Conservation (phyloP, 2,329 filamentous ascomycete genomes). For the Aspergillus vadensis region DNA sequence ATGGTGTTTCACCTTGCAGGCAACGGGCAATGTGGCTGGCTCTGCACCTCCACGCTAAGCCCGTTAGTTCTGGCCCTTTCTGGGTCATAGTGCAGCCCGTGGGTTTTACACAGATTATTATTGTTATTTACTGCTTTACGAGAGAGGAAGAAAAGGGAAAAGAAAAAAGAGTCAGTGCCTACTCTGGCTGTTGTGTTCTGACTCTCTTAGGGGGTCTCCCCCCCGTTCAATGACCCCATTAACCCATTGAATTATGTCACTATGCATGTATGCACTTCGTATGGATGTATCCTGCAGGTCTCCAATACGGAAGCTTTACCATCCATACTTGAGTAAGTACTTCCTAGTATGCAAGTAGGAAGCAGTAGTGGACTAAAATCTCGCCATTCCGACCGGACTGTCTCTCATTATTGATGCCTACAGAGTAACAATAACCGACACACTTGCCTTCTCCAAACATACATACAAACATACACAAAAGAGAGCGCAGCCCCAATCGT, state of each 20-base stretch:
- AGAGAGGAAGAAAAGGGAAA: not conserved
- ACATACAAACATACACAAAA: not conserved
- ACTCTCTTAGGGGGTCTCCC: too few species aligned
- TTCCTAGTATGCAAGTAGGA: too few species aligned
- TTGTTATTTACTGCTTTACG: not conserved
- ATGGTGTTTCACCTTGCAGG: constrained; percentile 20
- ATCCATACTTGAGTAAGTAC: too few species aligned
- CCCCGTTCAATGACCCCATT: too few species aligned
- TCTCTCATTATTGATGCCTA: not conserved
- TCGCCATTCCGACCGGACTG: not conserved
- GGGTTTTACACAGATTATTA: constrained; percentile 1
- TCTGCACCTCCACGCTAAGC: constrained; percentile 8
- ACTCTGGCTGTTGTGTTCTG: too few species aligned
- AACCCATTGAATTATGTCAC: too few species aligned
- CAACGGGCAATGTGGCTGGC: constrained; percentile 18
- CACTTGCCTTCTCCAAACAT: not conserved
- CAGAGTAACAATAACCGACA: not conserved
- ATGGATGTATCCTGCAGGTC: too few species aligned
- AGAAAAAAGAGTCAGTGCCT: too few species aligned
- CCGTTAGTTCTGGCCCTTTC: constrained; percentile 1
- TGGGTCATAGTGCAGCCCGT: not conserved
- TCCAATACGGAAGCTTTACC: too few species aligned
- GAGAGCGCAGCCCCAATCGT: not conserved
- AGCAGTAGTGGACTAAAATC: not conserved
- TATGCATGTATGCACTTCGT: too few species aligned